Conservation (phyloP, 2,329 filamentous ascomycete species). For the Nigrospora osmanthi region DNA sequence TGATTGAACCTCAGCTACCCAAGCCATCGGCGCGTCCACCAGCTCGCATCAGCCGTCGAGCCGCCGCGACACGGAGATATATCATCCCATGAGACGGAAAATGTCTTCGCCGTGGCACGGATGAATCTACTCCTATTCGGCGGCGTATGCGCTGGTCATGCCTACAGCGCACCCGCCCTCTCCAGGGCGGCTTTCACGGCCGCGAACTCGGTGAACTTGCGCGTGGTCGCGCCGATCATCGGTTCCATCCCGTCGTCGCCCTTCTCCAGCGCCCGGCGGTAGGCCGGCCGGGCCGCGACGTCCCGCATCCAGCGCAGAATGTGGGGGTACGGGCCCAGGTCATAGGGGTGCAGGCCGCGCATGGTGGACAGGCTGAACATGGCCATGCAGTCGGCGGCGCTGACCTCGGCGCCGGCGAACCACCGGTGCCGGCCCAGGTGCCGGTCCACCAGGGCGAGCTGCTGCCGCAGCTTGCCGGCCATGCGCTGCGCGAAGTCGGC, state of each 20-base stretch:
- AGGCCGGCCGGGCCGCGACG: conserved; percentile 3
- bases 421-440: conserved; percentile 32
- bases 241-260: conserved; percentile 4
- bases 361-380: conserved; percentile 53
- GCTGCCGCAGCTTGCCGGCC: conserved; percentile 10
- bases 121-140: too few relatives aligned
- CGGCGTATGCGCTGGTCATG: too few relatives aligned
- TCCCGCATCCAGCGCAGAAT: conserved; percentile 4
- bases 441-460: conserved; percentile 14
- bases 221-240: conserved; percentile 1
- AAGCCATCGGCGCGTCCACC: too few relatives aligned
- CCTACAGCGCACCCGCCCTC: neutral
- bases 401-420: conserved; percentile 54
- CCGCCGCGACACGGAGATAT: too few relatives aligned
- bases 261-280: conserved; percentile 3
- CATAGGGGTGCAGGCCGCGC: conserved; percentile 35
- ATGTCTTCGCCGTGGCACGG: too few relatives aligned
- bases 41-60: too few relatives aligned
- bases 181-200: conserved; percentile 1
- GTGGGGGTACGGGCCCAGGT: conserved; percentile 2
- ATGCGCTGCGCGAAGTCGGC: conserved; percentile 13
- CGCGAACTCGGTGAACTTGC: conserved; percentile 5
- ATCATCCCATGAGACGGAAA: too few relatives aligned
- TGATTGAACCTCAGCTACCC: too few relatives aligned
- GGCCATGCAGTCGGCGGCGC: conserved; percentile 58